A percentile compares a stretch with the other conserved stretches of the same genome.
phyloP scores from a whole-genome alignment of 352 stramenopile species.

The Globisporangium apiculatum region DNA sequence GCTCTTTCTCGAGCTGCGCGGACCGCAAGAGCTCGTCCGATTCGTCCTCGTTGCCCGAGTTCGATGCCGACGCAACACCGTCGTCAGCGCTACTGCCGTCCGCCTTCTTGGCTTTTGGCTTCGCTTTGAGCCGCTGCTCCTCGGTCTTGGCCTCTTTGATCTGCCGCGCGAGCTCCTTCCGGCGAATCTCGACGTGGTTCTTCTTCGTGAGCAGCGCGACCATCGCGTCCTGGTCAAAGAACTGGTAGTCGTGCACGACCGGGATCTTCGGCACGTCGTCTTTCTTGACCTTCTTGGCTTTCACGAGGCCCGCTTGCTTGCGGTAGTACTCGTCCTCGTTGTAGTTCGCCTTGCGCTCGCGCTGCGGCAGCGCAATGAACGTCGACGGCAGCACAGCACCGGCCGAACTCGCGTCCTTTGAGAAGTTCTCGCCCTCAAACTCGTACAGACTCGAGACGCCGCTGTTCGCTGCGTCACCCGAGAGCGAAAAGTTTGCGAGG shows the following conservation, averaged over 20 bases:
- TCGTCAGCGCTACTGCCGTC: constrained; percentile 41
- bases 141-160: constrained; percentile 83
- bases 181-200: constrained; percentile 85
- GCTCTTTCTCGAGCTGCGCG: constrained; percentile 66
- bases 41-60: constrained; percentile 53
- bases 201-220: constrained; percentile 83
- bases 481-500: constrained; percentile 93
- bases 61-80: constrained; percentile 29
- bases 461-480: constrained; percentile 75
- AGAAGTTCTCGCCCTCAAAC: constrained; percentile 86
- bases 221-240: constrained; percentile 91
- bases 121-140: constrained; percentile 70
- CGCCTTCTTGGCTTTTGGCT: constrained; percentile 59
- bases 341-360: constrained; percentile 90
- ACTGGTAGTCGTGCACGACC: constrained; percentile 93
- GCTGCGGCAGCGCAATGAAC: constrained; percentile 84
- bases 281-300: constrained; percentile 87
- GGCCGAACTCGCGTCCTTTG: constrained; percentile 72
- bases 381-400: constrained; percentile 81
- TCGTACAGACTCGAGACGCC: constrained; percentile 81
- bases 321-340: constrained; percentile 97
- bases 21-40: constrained; percentile 47
- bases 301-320: constrained; percentile 70
- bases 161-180: constrained; percentile 72
- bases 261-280: constrained; percentile 84